A percentile compares a stretch with the other conserved stretches of the same genome.
These are phyloP conservation scores for Penicillium mononematosum DNA, from an alignment of 495 filamentous ascomycete species.

Conservation along the genomic window DNA sequence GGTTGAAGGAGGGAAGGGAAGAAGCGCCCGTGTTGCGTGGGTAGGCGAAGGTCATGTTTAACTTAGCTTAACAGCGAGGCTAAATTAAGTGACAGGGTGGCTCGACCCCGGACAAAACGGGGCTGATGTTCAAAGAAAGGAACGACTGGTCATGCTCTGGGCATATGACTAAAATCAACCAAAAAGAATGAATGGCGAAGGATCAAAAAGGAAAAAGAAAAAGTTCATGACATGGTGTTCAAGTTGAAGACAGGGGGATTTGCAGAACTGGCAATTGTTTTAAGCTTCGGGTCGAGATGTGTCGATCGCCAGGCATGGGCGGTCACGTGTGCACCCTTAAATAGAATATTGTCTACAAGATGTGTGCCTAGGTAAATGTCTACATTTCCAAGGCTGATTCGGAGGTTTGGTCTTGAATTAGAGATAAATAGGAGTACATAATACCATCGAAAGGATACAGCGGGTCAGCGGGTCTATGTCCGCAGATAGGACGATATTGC, in stretches of 20 bases:
- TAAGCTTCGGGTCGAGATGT: conserved; percentile 12
- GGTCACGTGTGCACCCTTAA: conserved; percentile 15
- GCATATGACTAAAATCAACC: conserved; percentile 2
- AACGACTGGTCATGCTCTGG: conserved; percentile 28
- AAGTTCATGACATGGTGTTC: conserved; percentile 11
- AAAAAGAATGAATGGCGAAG: conserved; percentile 11
- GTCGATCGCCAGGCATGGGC: conserved; percentile 12
- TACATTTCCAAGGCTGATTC: background rate
- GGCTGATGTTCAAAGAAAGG: conserved; percentile 19
- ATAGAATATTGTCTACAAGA: background rate
- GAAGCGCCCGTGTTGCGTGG: conserved; percentile 30
- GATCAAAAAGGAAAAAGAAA: conserved; percentile 3
- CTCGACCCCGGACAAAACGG: conserved; percentile 15
- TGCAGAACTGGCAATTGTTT: background rate
- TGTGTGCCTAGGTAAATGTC: background rate
- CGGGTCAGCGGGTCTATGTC: background rate
- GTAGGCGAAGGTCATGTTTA: conserved; percentile 45
- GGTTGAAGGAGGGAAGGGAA: conserved; percentile 32
- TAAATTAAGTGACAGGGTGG: conserved; percentile 10
- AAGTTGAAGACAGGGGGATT: conserved; percentile 16
- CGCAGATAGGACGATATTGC: background rate
- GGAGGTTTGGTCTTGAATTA: conserved; percentile 15
- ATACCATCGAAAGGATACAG: background rate
- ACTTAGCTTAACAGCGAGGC: conserved; percentile 14
- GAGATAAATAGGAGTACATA: conserved; percentile 26